Conservation (phyloP, 1,284 basidiomycete genomes). For the Rhodotorula glutinis region DNA sequence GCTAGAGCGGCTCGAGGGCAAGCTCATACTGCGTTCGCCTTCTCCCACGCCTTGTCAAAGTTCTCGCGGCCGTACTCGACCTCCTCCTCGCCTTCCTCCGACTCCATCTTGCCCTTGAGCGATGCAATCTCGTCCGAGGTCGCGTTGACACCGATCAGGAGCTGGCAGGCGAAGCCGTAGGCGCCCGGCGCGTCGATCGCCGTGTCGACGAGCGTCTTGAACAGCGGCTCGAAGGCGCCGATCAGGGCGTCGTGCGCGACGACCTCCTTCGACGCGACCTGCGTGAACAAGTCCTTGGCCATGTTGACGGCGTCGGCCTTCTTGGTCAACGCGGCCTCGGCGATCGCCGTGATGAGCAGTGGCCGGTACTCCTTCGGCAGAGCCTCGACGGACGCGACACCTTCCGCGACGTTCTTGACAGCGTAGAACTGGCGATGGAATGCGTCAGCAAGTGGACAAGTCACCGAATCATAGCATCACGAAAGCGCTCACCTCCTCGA, state of each 20-base stretch:
- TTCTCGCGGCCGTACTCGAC: slow-evolving; percentile 38
- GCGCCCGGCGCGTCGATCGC: slow-evolving; percentile 37
- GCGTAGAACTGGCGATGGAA: slow-evolving; percentile 41
- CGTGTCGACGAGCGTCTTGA: slow-evolving; percentile 33
- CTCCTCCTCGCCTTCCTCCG: slow-evolving; percentile 42
- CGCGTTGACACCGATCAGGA: slow-evolving; percentile 24
- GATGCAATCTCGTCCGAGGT: slow-evolving; percentile 34
- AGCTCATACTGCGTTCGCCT: slow-evolving; percentile 13
- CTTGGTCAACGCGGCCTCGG: slow-evolving; percentile 67
- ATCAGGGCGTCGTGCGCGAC: slow-evolving; percentile 54
- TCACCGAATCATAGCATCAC: too few relatives aligned
- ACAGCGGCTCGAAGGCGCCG: slow-evolving; percentile 27
- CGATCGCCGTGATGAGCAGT: slow-evolving; percentile 69
- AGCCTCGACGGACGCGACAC: slow-evolving; percentile 73
- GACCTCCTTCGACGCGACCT: slow-evolving; percentile 50
- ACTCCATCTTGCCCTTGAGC: slow-evolving; percentile 39
- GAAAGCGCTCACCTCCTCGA: slow-evolving; percentile 53
- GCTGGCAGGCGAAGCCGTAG: slow-evolving; percentile 16
- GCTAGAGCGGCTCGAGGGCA: too few relatives aligned
- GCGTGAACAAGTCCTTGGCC: slow-evolving; percentile 45
- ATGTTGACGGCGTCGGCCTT: slow-evolving; percentile 77
- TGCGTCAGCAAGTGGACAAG: slow-evolving; percentile 23
- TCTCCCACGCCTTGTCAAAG: slow-evolving; percentile 37
- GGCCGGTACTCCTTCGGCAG: slow-evolving; percentile 64
- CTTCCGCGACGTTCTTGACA: slow-evolving; percentile 73